A percentile compares a stretch with the other conserved stretches of the same genome.
These are phyloP conservation scores for Ogataea trehaloabstinens DNA, from an alignment of 805 yeast genomes.

Conservation along the genomic window DNA sequence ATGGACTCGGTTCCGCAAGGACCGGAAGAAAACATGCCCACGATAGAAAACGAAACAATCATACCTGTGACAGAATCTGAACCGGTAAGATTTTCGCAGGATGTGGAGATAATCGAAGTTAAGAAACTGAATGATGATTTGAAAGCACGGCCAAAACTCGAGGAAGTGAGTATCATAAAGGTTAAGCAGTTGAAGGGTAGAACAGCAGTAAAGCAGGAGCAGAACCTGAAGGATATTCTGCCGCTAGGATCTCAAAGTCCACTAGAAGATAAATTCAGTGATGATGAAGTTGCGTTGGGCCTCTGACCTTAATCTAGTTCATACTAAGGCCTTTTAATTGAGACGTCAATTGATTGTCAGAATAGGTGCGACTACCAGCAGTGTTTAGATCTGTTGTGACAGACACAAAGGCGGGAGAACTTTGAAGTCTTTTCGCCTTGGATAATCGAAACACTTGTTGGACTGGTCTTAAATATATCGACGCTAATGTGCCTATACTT, in stretches of 20 bases:
- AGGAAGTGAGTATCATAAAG: slow-evolving; percentile 15
- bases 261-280: slow-evolving; percentile 21
- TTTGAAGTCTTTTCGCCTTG: slow-evolving; percentile 46
- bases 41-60: slow-evolving; percentile 65
- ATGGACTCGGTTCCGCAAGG: slow-evolving; percentile 57
- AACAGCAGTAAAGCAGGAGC: background rate
- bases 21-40: slow-evolving; percentile 76
- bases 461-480: slow-evolving; percentile 81
- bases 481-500: slow-evolving; percentile 77
- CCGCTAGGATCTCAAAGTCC: background rate
- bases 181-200: background rate
- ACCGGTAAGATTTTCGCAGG: slow-evolving; percentile 57
- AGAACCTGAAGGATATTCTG: background rate
- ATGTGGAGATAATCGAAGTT: slow-evolving; percentile 54
- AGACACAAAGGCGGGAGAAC: slow-evolving; percentile 54
- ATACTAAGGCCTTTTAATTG: too few relatives aligned
- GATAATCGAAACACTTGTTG: slow-evolving; percentile 73
- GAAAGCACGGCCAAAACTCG: slow-evolving; percentile 20
- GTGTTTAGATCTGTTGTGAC: too few relatives aligned
- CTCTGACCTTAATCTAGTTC: too few relatives aligned
- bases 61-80: slow-evolving; percentile 41
- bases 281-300: slow-evolving; percentile 16
- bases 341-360: too few relatives aligned
- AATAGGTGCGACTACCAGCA: too few relatives aligned
- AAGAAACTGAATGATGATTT: slow-evolving; percentile 23